Evolutionary conservation across 2,329 filamentous ascomycete genomes (phyloP), one percentile per base, ranked within the genome.

Genomic region (Lomentospora prolificans): DNA sequence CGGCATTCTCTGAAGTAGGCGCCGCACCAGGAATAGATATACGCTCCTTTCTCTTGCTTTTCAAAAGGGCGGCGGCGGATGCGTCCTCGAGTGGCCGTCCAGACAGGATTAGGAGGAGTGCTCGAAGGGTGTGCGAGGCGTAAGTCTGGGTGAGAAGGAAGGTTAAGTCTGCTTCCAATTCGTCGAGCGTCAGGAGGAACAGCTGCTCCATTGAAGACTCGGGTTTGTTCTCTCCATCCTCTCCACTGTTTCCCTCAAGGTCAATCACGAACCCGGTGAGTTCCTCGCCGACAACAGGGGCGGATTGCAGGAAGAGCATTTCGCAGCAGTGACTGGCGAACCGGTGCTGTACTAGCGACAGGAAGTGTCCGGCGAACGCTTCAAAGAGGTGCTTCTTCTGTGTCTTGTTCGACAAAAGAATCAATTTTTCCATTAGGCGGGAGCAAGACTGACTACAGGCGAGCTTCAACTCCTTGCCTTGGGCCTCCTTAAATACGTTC

Each of bases 311-410:
- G 69, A 99, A 97, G 30, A 99, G 78, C 25, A 89, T 89, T 72
- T 99, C 94, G 68, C 91, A 96, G 72, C 92, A 97, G 74, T 99
- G 94, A 58, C 91, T 95, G 4, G 94, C 94, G 65, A 99, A 99
- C 17, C 94, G 87, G 72, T 99, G 94, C 67, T 95, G 91, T 53
- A 96, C 85, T 27, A 99, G 80, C 63, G 91, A 86, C 57, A 92
- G 75, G 70, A 97, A 95, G 70, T 97, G 89, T 31, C 87, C 85
- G 19, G 78, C 84, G 68, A 97, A 96, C 48, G 87, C 89, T 61
- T 82, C 81, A 67, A 97, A 97, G 19, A 99, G 72, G 51, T 79
- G 79, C 76, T 95, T 96, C 69, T 96, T 85, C 72, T 97, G 94
- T 17, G 75, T 73, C 30, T 86, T 78, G 31, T 82, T 86, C 27